Base-by-base conservation (phyloP, 768 basidiomycete genomes). In the Phanerochaete sordida region DNA sequence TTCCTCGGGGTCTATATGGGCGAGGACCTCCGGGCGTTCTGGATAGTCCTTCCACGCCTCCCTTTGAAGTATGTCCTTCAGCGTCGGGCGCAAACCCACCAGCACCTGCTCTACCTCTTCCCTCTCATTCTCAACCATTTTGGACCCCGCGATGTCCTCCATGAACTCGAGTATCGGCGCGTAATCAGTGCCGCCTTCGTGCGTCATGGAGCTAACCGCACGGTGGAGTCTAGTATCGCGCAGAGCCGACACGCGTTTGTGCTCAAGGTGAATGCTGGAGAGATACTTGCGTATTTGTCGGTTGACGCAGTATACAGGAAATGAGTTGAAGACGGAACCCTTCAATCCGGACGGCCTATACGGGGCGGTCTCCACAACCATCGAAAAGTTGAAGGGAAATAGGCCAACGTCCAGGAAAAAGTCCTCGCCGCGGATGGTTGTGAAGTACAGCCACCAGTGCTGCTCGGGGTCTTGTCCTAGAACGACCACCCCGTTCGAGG, bases 381-480 rank as follows among this genome's bases (percentile, higher is more conserved):
- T 50, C 6, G 31, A 33, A 13, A 60, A 24, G 54, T 61, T 61
- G 59, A 61, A 61, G 1, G 59, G 28, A 28, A 47, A 56, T 44
- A 61, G 3, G 21, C 11, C 19, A 43, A 54, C 6, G 26, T 61
- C 59, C 21, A 61, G 35, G 3, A 35, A 6, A 9, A 61, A 27
- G 15, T 56, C 59, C 53, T 80, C 73, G 0, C 77, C 79, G 5
- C 71, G 63, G 1, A 77, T 59, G 0, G 77, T 79, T 6, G 66
- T 77, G 71, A 82, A 81, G 63, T 79, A 83, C 6, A 81, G 69
- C 79, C 79, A 81, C 62, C 79, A 80, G 60, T 81, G 80, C 16
- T 80, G 75, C 23, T 76, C 59, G 1, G 79, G 79, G 60, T 80
- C 75, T 51, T 80, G 79, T 4, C 76, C 74, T 45, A 67, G 67